Evolutionary conservation across 768 basidiomycete species (phyloP).

Genomic region (Rossbeevera mucosa): DNA sequence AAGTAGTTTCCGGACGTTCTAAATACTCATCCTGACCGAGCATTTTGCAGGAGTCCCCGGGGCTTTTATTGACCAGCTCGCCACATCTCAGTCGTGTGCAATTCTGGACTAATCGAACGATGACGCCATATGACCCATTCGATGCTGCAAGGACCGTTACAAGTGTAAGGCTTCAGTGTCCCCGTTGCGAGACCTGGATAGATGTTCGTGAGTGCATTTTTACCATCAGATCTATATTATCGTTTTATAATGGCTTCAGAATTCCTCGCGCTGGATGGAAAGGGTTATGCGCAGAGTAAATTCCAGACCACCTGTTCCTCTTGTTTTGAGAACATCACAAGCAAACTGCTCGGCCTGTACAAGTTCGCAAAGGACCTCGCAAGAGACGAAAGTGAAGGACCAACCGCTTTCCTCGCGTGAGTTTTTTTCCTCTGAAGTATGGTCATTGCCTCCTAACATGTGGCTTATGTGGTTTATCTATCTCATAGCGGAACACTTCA

Average conservation of each 20-base stretch:
- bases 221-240: neutral
- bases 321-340: conserved; percentile 37
- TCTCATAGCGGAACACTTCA: conserved; percentile 31
- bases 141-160: conserved; percentile 20
- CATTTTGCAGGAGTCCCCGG: conserved; percentile 1
- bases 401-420: conserved; percentile 30
- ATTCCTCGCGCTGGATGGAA: conserved; percentile 34
- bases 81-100: conserved; percentile 1
- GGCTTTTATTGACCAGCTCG: conserved; percentile 2
- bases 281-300: conserved; percentile 44
- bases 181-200: neutral
- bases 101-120: conserved; percentile 1
- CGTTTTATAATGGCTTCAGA: conserved; percentile 24
- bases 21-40: neutral
- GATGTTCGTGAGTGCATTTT: neutral
- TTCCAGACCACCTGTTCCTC: conserved; percentile 35
- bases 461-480: neutral
- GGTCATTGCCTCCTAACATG: neutral
- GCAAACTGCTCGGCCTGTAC: conserved; percentile 34
- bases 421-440: conserved; percentile 1
- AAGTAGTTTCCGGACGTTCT: neutral
- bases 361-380: conserved; percentile 38
- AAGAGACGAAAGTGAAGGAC: neutral
- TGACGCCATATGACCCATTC: conserved; percentile 18
- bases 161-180: conserved; percentile 6